Conservation (phyloP, 768 basidiomycete species). For the Lactarius hengduanensis region DNA sequence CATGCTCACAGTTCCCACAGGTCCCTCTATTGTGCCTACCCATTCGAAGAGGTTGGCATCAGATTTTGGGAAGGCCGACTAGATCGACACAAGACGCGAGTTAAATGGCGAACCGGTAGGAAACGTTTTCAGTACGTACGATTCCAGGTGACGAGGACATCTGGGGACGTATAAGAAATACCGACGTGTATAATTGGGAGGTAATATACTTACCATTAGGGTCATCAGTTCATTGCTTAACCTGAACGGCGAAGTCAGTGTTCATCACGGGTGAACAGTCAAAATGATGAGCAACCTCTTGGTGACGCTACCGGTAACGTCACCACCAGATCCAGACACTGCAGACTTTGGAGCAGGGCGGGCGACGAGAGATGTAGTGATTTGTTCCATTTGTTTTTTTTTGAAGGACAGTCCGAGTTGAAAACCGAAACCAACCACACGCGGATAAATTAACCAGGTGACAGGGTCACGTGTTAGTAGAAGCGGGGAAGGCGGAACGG, state of each 20-base stretch:
- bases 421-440: neutral
- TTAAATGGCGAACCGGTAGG: neutral
- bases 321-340: constrained; percentile 50
- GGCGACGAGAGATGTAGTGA: constrained; percentile 58
- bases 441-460: neutral
- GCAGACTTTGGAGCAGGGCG: constrained; percentile 58
- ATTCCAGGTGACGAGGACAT: constrained; percentile 90
- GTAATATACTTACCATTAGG: constrained; percentile 63
- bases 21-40: constrained; percentile 85
- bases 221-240: constrained; percentile 85
- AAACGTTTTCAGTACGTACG: constrained; percentile 45
- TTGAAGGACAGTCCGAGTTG: neutral
- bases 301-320: constrained; percentile 73
- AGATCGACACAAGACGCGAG: neutral
- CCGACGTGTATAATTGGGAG: neutral
- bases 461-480: neutral
- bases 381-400: constrained; percentile 61
- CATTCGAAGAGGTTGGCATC: constrained; percentile 89
- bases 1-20: constrained; percentile 63
- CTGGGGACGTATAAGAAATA: constrained; percentile 38
- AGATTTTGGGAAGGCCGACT: constrained; percentile 89
- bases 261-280: constrained; percentile 6
- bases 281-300: constrained; percentile 56
- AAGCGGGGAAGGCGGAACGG: neutral
- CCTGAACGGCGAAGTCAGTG: constrained; percentile 38